Conservation (phyloP, 2,329 filamentous ascomycete genomes). For the Aspergillus aculeatus region DNA sequence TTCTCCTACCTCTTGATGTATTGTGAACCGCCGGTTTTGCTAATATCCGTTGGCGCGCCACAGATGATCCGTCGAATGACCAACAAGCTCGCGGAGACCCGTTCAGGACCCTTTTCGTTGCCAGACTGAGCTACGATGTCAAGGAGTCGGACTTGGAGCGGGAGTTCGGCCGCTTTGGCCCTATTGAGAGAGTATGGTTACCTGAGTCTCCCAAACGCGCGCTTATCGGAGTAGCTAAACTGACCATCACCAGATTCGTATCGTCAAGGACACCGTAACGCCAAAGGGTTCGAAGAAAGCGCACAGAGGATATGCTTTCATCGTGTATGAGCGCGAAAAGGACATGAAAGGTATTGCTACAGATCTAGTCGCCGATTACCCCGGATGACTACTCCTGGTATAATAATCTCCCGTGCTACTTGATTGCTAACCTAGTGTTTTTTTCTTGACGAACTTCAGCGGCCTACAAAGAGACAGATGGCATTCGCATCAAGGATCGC, state of each 20-base stretch:
- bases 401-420: slow-evolving; percentile 11
- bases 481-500: slow-evolving; percentile 87
- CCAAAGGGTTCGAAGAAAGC: slow-evolving; percentile 78
- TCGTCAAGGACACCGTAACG: slow-evolving; percentile 67
- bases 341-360: slow-evolving; percentile 89
- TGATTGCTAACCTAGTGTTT: slow-evolving; percentile 38
- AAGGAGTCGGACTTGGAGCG: slow-evolving; percentile 87
- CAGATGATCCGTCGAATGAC: slow-evolving; percentile 81
- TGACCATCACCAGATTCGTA: slow-evolving; percentile 66
- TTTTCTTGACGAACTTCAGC: slow-evolving; percentile 59
- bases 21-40: background rate
- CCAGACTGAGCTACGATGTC: slow-evolving; percentile 83
- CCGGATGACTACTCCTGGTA: slow-evolving; percentile 8
- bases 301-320: slow-evolving; percentile 90
- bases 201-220: background rate
- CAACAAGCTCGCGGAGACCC: slow-evolving; percentile 88
- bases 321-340: slow-evolving; percentile 94
- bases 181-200: slow-evolving; percentile 77
- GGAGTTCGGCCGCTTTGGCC: slow-evolving; percentile 90
- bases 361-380: slow-evolving; percentile 5
- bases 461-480: slow-evolving; percentile 85
- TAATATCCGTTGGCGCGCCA: slow-evolving; percentile 5
- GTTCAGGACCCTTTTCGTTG: slow-evolving; percentile 92
- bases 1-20: too few relatives aligned
- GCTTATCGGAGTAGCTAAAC: background rate